Conservation (phyloP, 2,329 filamentous ascomycete species). For the Falciphora oryzae region DNA sequence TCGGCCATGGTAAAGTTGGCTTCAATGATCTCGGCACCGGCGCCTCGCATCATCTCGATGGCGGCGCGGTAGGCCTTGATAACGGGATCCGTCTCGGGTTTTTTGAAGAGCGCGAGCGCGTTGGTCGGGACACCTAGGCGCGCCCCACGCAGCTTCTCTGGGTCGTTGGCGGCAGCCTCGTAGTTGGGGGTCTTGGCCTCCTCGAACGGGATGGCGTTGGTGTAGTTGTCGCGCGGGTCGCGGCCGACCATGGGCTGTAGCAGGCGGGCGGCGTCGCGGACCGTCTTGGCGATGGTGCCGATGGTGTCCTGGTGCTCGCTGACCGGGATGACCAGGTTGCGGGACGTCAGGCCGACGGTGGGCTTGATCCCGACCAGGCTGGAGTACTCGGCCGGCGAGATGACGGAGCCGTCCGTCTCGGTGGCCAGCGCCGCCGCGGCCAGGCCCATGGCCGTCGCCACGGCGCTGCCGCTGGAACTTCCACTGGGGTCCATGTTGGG, state of each 20-base stretch:
- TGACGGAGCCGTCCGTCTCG: slow-evolving; percentile 60
- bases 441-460: slow-evolving; percentile 52
- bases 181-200: slow-evolving; percentile 48
- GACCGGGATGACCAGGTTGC: slow-evolving; percentile 60
- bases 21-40: slow-evolving; percentile 49
- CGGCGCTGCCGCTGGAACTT: slow-evolving; percentile 54
- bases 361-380: slow-evolving; percentile 66
- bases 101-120: slow-evolving; percentile 32
- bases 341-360: slow-evolving; percentile 59
- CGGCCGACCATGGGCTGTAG: slow-evolving; percentile 58
- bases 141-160: slow-evolving; percentile 47
- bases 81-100: slow-evolving; percentile 14
- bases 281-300: slow-evolving; percentile 58
- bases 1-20: slow-evolving; percentile 38
- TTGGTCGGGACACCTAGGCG: slow-evolving; percentile 61
- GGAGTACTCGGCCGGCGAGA: slow-evolving; percentile 47
- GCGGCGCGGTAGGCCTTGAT: slow-evolving; percentile 50
- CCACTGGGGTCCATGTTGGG: slow-evolving; percentile 54
- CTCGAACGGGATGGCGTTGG: slow-evolving; percentile 50
- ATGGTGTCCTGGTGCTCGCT: slow-evolving; percentile 59
- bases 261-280: slow-evolving; percentile 58
- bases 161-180: slow-evolving; percentile 45
- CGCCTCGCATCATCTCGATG: slow-evolving; percentile 43
- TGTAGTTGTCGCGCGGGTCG: slow-evolving; percentile 60
- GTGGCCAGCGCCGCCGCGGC: slow-evolving; percentile 54